A percentile compares a stretch with the other conserved stretches of the same genome.
Conservation (phyloP, 306 rosid genomes). For the Malus domestica region DNA sequence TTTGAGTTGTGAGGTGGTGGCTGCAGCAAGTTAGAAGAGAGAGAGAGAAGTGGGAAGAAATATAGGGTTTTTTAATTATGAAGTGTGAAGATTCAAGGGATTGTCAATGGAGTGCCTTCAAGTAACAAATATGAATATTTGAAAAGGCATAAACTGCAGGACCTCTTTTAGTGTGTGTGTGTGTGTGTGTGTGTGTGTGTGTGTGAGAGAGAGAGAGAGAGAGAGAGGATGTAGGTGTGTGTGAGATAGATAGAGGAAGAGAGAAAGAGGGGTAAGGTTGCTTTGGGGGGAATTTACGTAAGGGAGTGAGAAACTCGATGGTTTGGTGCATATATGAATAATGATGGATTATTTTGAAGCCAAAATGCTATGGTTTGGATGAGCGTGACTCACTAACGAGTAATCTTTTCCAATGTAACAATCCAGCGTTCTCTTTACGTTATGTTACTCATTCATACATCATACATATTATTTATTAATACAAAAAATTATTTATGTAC, state of each 20-base stretch:
- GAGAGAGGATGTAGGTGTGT: background rate
- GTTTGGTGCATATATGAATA: background rate
- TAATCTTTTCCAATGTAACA: background rate
- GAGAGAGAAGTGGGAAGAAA: background rate
- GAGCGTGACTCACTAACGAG: slow-evolving; percentile 12
- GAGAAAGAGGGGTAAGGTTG: slow-evolving; percentile 4
- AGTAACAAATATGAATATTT: background rate
- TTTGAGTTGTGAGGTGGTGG: background rate
- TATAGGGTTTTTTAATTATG: background rate
- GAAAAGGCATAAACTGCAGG: background rate
- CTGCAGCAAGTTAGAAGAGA: background rate
- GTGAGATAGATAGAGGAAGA: background rate
- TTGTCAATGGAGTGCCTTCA: background rate
- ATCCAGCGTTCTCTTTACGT: background rate
- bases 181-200: background rate
- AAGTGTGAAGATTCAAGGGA: background rate
- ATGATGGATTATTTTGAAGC: background rate
- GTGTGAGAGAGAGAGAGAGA: background rate
- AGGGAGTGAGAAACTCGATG: slow-evolving; percentile 22
- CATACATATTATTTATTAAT: too few relatives aligned
- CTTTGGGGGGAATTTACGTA: slow-evolving; percentile 56
- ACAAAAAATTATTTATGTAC: too few relatives aligned
- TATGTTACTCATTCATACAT: background rate
- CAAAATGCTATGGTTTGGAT: background rate
- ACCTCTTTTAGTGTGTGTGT: background rate